Percentiles rank a stretch among this genome's conserved stretches.
Evolutionary conservation across 2,329 filamentous ascomycete genomes (phyloP).

Genomic region (Amesomyces nigricolor): DNA sequence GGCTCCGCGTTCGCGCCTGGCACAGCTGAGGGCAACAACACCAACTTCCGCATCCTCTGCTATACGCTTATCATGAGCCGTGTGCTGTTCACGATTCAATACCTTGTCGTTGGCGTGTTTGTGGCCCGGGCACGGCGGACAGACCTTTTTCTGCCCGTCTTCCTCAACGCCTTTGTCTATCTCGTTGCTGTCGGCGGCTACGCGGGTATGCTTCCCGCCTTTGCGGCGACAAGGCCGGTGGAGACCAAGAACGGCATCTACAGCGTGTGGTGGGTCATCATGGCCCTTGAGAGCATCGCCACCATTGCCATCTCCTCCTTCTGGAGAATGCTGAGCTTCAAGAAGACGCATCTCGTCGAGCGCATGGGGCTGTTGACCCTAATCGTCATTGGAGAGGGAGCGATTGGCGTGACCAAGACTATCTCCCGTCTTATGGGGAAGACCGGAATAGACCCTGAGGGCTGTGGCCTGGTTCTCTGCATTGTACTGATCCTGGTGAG

Average conservation of each 20-base stretch:
- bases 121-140: constrained; percentile 11
- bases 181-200: constrained; percentile 11
- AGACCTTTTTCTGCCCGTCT: constrained; percentile 17
- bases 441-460: constrained; percentile 17
- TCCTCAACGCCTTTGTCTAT: constrained; percentile 15
- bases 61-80: no score
- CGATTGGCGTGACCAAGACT: constrained; percentile 21
- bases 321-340: constrained; percentile 22
- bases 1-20: no score
- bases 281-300: constrained; percentile 13
- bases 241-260: constrained; percentile 15
- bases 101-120: constrained; percentile 15
- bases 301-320: constrained; percentile 15
- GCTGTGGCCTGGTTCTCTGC: constrained; percentile 13
- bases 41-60: no score
- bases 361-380: constrained; percentile 21
- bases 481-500: constrained; percentile 19
- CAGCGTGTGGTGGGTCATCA: constrained; percentile 20
- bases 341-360: constrained; percentile 21
- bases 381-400: constrained; percentile 21
- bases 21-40: no score
- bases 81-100: no score
- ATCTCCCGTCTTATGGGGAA: constrained; percentile 21
- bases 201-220: constrained; percentile 15
- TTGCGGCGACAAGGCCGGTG: constrained; percentile 8